Base-by-base conservation (phyloP, 768 basidiomycete genomes). In the Leccinum barrowsii region DNA sequence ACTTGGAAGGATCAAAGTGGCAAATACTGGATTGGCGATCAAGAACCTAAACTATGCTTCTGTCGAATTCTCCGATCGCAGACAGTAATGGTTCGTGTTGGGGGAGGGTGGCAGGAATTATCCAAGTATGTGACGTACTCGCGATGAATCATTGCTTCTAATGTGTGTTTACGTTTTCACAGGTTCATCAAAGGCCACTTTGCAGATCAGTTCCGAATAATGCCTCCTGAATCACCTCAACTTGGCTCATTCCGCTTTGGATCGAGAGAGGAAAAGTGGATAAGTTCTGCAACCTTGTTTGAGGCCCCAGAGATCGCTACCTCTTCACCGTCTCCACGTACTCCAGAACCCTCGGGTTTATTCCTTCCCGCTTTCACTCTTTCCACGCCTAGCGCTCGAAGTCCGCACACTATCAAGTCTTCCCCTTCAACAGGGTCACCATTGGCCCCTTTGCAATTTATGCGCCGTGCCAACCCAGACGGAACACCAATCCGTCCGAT, bases 61-160 rank as follows among this genome's bases (percentile, higher is more conserved):
- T 94, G 93, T 71, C 83, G 94, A 26, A 96, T 96, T 49, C 75
- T 96, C 26, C 85, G 93, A 11, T 93, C 90, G 1, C 90, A 93
- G 66, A 94, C 90, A 0, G 94, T 96, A 61, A 97, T 97, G 94
- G 94, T 98, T 47, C 84, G 94, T 59, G 92, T 97, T 13, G 94
- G 94, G 26, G 95, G 95, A 35, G 95, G 95, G 17, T 98, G 94
- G 94, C 77, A 84, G 56, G 94, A 96, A 71, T 74, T 98, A 54
- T 92, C 92, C 19, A 93, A 86, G 94, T 95, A 70, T 49, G 87
- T 78, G 24, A 55, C 35, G 7, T 30, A 42, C 8, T 21, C 12
- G 51, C 52, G 21, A 51, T 50, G 34, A 50, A 49, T 50, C 24
- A 35, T 26, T 60, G 2, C 21, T 11, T 21, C 34, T 47, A 12